Conservation (phyloP, 2,329 filamentous ascomycete genomes). For the Botrytis deweyae region DNA sequence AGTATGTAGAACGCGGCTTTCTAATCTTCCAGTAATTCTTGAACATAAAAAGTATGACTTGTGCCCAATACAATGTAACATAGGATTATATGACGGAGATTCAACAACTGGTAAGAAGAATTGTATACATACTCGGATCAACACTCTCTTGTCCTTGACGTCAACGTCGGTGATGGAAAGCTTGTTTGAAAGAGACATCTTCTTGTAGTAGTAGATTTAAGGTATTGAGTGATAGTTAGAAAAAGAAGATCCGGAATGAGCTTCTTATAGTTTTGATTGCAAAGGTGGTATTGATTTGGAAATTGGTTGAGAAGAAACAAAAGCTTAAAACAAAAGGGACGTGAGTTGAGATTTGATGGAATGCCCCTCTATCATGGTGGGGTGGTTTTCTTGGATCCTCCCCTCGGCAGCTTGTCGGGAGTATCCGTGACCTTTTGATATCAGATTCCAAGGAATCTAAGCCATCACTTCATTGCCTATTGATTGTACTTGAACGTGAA, state of each 20-base stretch:
- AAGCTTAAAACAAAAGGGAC: slow-evolving; percentile 28
- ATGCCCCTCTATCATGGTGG: slow-evolving; percentile 34
- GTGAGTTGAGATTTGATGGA: slow-evolving; percentile 24
- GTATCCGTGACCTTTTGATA: slow-evolving; percentile 10
- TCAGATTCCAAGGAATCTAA: slow-evolving; percentile 8
- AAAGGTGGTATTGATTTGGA: background rate
- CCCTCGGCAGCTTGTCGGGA: slow-evolving; percentile 17
- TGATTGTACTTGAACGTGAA: background rate
- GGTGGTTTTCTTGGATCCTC: slow-evolving; percentile 22
- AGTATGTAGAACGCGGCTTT: background rate
- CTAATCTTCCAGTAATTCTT: background rate
- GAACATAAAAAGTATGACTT: background rate
- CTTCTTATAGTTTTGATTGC: slow-evolving; percentile 7
- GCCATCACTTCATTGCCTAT: background rate
- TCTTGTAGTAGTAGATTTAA: slow-evolving; percentile 12
- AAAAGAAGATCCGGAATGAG: background rate
- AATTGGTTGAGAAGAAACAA: slow-evolving; percentile 19
- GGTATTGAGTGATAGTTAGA: background rate
- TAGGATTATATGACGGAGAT: background rate
- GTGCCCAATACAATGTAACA: background rate
- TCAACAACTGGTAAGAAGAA: background rate
- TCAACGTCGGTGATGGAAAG: slow-evolving; percentile 95
- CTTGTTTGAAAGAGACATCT: slow-evolving; percentile 98
- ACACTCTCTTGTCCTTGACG: slow-evolving; percentile 95
- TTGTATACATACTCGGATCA: slow-evolving; percentile 76